Percentiles rank a stretch among this genome's conserved stretches.
Conservation (phyloP, 2,329 filamentous ascomycete species). For the Fonsecaea erecta region DNA sequence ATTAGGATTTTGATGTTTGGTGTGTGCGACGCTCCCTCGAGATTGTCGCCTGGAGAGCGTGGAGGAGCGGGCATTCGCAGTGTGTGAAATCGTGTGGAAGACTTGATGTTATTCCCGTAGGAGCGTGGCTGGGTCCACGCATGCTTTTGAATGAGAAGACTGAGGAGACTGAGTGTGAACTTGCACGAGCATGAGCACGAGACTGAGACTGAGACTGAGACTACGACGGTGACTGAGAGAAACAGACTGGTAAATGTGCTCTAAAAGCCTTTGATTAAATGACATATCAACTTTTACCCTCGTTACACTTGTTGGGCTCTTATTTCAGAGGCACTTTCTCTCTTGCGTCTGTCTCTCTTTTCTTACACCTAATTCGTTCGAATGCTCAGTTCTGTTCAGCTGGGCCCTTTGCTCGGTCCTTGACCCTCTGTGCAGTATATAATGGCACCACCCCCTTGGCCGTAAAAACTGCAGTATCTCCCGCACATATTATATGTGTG, state of each 20-base stretch:
- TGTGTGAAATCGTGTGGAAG: not conserved
- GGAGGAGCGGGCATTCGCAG: not conserved
- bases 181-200: not conserved
- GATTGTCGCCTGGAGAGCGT: not conserved
- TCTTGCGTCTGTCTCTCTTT: too few species aligned
- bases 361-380: too few species aligned
- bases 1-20: not conserved
- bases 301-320: too few species aligned
- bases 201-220: not conserved
- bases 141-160: not conserved
- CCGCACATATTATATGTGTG: too few species aligned
- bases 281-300: not conserved
- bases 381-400: too few species aligned
- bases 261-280: slow-evolving; percentile 1
- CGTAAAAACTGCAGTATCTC: too few species aligned
- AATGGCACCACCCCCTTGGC: too few species aligned
- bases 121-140: not conserved
- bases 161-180: not conserved
- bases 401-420: too few species aligned
- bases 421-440: too few species aligned
- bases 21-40: not conserved
- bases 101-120: not conserved
- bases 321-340: too few species aligned
- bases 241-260: not conserved
- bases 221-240: not conserved